phyloP scores from a whole-genome alignment of 1,284 basidiomycete species.

The Irpex sp. region DNA sequence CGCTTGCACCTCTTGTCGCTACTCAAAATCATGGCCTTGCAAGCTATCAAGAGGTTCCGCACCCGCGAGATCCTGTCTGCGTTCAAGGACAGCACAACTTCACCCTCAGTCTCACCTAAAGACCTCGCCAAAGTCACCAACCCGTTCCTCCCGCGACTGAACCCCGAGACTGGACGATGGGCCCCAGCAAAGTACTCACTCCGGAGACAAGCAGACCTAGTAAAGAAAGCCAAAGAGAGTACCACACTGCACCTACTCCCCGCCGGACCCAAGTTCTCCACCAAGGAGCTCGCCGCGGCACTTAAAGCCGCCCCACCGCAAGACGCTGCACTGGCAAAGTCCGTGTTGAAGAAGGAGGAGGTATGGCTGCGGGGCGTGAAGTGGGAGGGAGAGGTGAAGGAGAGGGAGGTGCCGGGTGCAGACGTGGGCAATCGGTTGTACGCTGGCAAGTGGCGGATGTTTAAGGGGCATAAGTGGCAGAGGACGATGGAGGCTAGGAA shows the following conservation, averaged over 20 bases:
- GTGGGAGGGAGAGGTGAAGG: constrained; percentile 56
- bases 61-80: constrained; percentile 23
- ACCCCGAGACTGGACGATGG: constrained; percentile 62
- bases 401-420: constrained; percentile 45
- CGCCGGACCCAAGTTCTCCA: constrained; percentile 52
- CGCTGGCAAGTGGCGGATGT: constrained; percentile 73
- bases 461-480: constrained; percentile 85
- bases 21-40: constrained; percentile 16
- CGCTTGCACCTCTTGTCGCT: not conserved
- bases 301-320: not conserved
- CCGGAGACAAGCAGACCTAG: constrained; percentile 70
- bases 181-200: constrained; percentile 65
- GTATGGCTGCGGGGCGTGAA: constrained; percentile 39
- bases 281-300: constrained; percentile 13
- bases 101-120: constrained; percentile 1
- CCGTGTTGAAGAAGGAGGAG: constrained; percentile 12
- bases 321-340: not conserved
- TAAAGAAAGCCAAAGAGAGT: constrained; percentile 60
- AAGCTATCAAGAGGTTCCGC: constrained; percentile 28
- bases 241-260: constrained; percentile 58
- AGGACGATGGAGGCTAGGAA: constrained; percentile 43
- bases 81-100: constrained; percentile 10
- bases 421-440: constrained; percentile 63
- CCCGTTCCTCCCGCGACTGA: constrained; percentile 65
- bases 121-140: constrained; percentile 35